Conservation (phyloP, 2,329 filamentous ascomycete species). For the Hawksworthiomyces lignivorus region DNA sequence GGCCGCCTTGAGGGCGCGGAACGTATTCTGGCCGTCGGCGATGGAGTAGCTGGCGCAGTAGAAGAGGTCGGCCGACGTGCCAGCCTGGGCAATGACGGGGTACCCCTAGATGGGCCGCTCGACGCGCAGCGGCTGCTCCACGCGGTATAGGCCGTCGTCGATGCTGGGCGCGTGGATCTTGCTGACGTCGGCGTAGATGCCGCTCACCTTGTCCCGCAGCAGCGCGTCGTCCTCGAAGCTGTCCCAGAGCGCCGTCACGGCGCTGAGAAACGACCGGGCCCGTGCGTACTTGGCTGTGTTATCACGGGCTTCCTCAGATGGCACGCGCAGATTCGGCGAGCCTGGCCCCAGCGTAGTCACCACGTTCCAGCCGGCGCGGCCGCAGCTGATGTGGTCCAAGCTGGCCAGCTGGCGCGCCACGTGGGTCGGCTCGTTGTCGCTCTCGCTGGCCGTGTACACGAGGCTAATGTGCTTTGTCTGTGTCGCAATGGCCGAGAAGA, state of each 20-base stretch:
- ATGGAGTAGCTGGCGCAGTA: conserved; percentile 13
- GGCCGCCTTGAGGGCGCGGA: conserved; percentile 5
- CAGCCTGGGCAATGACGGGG: conserved; percentile 10
- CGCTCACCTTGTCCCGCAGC: conserved; percentile 5
- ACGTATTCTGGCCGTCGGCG: conserved; percentile 8
- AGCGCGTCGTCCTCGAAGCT: conserved; percentile 9
- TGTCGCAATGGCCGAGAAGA: conserved; percentile 6
- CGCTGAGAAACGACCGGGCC: conserved; percentile 1
- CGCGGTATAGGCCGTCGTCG: conserved; percentile 6
- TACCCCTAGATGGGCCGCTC: conserved; percentile 9
- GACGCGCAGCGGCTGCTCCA: conserved; percentile 7
- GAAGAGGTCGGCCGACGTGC: conserved; percentile 10
- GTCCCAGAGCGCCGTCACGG: not conserved
- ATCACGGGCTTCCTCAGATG: not conserved
- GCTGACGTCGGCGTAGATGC: conserved; percentile 4
- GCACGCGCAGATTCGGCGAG: conserved; percentile 1
- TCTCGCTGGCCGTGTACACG: conserved; percentile 9
- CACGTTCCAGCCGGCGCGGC: conserved; percentile 7
- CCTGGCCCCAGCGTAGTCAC: conserved; percentile 6
- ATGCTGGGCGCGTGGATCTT: conserved; percentile 8
- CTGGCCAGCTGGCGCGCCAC: conserved; percentile 6
- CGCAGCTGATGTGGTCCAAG: conserved; percentile 7
- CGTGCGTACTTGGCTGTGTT: conserved; percentile 5
- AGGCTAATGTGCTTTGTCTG: conserved; percentile 5
- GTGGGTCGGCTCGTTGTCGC: conserved; percentile 8